phyloP scores from a whole-genome alignment of 768 basidiomycete species.

The Amanita rimosa region DNA sequence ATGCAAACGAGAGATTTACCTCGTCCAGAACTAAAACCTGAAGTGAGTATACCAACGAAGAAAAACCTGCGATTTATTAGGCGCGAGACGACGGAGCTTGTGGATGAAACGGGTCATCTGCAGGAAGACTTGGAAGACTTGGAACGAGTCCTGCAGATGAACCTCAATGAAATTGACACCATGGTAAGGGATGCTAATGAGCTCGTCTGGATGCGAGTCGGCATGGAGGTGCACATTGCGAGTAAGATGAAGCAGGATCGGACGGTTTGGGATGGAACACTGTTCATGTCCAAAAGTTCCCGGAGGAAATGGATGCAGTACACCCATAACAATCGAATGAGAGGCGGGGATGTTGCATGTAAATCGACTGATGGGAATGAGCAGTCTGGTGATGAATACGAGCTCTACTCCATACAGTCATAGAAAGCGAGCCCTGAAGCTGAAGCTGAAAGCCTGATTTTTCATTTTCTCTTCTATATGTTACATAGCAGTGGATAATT shows the following conservation, averaged over 20 bases:
- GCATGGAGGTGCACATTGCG: slow-evolving; percentile 5
- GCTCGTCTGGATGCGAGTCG: slow-evolving; percentile 10
- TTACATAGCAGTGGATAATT: too few relatives aligned
- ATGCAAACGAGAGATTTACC: neutral
- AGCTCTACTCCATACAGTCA: neutral
- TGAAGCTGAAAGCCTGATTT: too few relatives aligned
- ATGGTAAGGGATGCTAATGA: slow-evolving; percentile 7
- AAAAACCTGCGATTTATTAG: slow-evolving; percentile 3
- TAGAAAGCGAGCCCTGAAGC: too few relatives aligned
- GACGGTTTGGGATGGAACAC: slow-evolving; percentile 20
- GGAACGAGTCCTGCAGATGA: slow-evolving; percentile 9
- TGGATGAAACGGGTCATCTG: slow-evolving; percentile 2
- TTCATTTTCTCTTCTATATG: too few relatives aligned
- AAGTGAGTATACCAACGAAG: neutral
- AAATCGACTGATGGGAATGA: neutral
- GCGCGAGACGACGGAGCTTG: slow-evolving; percentile 3
- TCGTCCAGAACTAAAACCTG: neutral
- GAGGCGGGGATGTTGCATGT: slow-evolving; percentile 1
- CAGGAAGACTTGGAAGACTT: slow-evolving; percentile 11
- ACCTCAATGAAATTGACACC: slow-evolving; percentile 4
- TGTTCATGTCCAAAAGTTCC: slow-evolving; percentile 9
- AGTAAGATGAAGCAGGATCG: slow-evolving; percentile 14
- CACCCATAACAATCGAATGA: neutral
- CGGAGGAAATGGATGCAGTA: slow-evolving; percentile 9
- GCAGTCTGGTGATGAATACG: neutral